Base-by-base conservation (phyloP, 75 land plant species). In the Pinus tabuliformis region DNA sequence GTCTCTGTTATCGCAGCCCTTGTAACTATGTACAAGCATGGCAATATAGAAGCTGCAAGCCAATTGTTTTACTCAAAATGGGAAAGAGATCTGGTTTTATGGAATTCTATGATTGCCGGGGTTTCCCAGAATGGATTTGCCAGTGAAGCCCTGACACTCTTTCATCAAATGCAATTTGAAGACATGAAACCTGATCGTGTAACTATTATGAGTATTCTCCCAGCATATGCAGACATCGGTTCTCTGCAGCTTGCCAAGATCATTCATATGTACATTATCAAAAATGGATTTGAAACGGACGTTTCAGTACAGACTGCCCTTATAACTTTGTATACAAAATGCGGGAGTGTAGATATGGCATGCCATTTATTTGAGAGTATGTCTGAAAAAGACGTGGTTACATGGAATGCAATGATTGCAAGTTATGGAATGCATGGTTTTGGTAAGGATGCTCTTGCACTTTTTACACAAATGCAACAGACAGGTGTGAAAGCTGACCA, bases 81-180 rank as follows among this genome's bases (percentile, higher is more conserved):
- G 1, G 56, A 49, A 5, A 79, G 80, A 64, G 85, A 92, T 80
- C 89, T 76, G 52, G 81, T 86, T 59, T 86, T 93, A 1, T 92
- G 93, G 90, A 90, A 83, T 54, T 79, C 92, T 8, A 90, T 92
- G 85, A 88, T 92, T 77, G 83, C 93, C 17, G 95, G 93, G 28
- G 91, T 84, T 78, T 81, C 64, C 0, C 74, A 82, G 75, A 82
- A 83, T 79, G 89, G 87, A 30, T 16, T 16, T 58, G 82, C 59
- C 54, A n/a, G 2, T 21, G 82, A 85, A 22, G 88, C 81, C 20
- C 73, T 90, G 62, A 72, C 79, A 13, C 66, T 90, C 18, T 83
- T 88, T 79, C 77, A 86, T 72, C 21, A 66, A 11, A 74, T 88
- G 80, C 76, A 62, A 66, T 56, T 8, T 17, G 75, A 24, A 28